phyloP scores from a whole-genome alignment of 2,329 filamentous ascomycete genomes.

The Neonectria sp. region DNA sequence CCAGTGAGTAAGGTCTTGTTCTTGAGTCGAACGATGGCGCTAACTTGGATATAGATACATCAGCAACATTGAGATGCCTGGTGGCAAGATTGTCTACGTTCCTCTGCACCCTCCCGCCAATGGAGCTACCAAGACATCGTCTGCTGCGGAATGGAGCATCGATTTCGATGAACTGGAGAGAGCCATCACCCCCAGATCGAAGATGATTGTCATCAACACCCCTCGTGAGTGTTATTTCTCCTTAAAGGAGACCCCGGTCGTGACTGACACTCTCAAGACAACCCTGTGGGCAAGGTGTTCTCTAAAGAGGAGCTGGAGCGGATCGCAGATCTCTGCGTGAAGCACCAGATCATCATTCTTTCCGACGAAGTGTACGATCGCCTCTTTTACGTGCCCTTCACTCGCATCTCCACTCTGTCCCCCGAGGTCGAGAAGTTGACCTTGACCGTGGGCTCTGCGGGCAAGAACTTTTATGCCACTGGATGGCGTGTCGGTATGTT shows the following conservation, averaged over 20 bases:
- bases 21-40: neutral
- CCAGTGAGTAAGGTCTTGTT: constrained; percentile 68
- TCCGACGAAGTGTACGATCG: constrained; percentile 96
- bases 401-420: constrained; percentile 89
- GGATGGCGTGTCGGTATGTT: constrained; percentile 86
- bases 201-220: constrained; percentile 95
- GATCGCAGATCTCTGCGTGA: constrained; percentile 91
- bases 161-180: constrained; percentile 86
- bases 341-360: constrained; percentile 94
- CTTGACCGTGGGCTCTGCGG: constrained; percentile 93
- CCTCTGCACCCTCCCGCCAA: constrained; percentile 91
- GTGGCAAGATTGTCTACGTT: constrained; percentile 94
- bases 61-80: constrained; percentile 98
- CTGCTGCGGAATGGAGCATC: constrained; percentile 89
- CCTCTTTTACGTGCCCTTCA: constrained; percentile 96
- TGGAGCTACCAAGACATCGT: constrained; percentile 84
- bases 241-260: neutral
- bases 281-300: constrained; percentile 97
- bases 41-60: constrained; percentile 69
- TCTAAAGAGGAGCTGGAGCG: constrained; percentile 85
- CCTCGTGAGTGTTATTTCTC: constrained; percentile 61
- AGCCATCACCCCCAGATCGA: constrained; percentile 87
- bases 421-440: constrained; percentile 91
- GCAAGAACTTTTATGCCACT: constrained; percentile 98
- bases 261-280: constrained; percentile 68